These are phyloP conservation scores for Paralagenidium karlingii DNA, from an alignment of 352 stramenopile species.

Conservation along the genomic window DNA sequence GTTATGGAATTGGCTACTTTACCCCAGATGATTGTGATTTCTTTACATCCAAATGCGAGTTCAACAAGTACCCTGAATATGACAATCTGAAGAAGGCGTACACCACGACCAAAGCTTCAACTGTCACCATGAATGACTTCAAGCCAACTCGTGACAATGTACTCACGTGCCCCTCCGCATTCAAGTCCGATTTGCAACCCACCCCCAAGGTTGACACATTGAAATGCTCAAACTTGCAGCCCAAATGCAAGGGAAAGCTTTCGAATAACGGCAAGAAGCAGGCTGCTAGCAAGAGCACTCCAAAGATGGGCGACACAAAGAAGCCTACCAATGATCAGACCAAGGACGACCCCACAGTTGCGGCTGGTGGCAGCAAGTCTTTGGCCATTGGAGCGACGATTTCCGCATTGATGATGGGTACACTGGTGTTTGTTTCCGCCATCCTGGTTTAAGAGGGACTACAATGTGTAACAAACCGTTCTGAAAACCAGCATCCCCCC, in stretches of 20 bases:
- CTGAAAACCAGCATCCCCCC: too few species aligned
- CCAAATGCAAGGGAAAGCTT: slow-evolving; percentile 33
- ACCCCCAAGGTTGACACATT: slow-evolving; percentile 25
- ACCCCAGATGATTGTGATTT: slow-evolving; percentile 46
- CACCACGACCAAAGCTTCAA: slow-evolving; percentile 48
- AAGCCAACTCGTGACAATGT: slow-evolving; percentile 18
- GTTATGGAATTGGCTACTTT: slow-evolving; percentile 66
- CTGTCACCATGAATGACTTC: slow-evolving; percentile 22
- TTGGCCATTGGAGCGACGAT: too few species aligned
- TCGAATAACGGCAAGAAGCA: slow-evolving; percentile 37
- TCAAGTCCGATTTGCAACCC: slow-evolving; percentile 20
- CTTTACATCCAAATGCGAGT: slow-evolving; percentile 10
- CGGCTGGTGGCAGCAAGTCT: too few species aligned
- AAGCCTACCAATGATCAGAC: not conserved
- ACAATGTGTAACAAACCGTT: too few species aligned
- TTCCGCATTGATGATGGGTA: too few species aligned
- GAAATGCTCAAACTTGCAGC: slow-evolving; percentile 30
- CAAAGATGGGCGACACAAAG: not conserved
- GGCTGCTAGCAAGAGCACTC: not conserved
- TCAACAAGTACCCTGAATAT: slow-evolving; percentile 51
- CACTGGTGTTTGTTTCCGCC: too few species aligned
- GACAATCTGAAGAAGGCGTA: slow-evolving; percentile 59
- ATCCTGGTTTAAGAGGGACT: too few species aligned
- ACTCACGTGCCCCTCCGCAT: slow-evolving; percentile 18
- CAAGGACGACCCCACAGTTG: too few species aligned